phyloP scores from a whole-genome alignment of 805 yeast genomes.

The Blastobotrys chiropterorum region DNA sequence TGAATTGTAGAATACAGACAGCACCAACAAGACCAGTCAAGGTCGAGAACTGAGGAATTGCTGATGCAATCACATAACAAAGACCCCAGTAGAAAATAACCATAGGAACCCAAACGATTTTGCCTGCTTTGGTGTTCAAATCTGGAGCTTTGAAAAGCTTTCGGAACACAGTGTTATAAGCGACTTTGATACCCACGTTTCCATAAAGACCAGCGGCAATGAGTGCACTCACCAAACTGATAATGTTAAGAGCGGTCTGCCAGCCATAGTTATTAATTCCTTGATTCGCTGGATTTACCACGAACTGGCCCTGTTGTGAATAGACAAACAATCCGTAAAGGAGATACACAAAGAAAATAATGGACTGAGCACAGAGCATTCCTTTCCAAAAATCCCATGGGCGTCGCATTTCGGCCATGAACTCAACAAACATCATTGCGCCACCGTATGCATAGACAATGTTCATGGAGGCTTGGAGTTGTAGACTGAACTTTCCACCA shows the following conservation, averaged over 20 bases:
- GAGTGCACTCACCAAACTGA: constrained; percentile 35
- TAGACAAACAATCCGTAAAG: constrained; percentile 40
- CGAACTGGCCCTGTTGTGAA: constrained; percentile 41
- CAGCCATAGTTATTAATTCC: constrained; percentile 34
- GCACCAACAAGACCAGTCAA: constrained; percentile 38
- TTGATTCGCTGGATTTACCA: constrained; percentile 40
- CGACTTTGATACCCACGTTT: constrained; percentile 42
- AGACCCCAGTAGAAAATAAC: constrained; percentile 40
- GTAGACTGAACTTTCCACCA: constrained; percentile 23
- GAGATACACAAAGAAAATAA: constrained; percentile 37
- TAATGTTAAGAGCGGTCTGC: constrained; percentile 36
- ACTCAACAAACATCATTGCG: constrained; percentile 43
- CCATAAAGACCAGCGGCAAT: constrained; percentile 43
- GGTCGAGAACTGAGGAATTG: constrained; percentile 39
- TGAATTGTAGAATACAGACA: constrained; percentile 40
- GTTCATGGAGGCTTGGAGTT: constrained; percentile 37
- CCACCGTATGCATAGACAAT: constrained; percentile 47
- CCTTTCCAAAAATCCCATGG: constrained; percentile 47
- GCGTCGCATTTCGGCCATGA: constrained; percentile 43
- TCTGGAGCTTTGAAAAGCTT: constrained; percentile 30
- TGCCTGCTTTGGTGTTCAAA: constrained; percentile 32
- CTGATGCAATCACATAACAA: constrained; percentile 40
- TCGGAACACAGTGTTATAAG: constrained; percentile 37
- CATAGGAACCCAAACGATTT: constrained; percentile 32
- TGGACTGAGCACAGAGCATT: constrained; percentile 37